Conservation (phyloP, 495 filamentous ascomycete genomes). For the Staphylotrichum longicolle region DNA sequence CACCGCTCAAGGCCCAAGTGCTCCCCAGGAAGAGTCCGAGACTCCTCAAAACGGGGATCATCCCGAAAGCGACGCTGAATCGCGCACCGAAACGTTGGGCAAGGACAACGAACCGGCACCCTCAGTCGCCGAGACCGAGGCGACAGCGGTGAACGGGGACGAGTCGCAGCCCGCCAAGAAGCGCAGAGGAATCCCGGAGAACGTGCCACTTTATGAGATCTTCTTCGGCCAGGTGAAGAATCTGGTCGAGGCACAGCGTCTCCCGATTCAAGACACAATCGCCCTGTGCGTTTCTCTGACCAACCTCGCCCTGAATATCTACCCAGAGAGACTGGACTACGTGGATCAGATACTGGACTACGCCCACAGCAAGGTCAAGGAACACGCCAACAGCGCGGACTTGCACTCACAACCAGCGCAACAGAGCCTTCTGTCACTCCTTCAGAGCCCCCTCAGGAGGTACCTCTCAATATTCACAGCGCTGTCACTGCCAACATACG, state of each 20-base stretch:
- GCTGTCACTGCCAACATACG: constrained; percentile 82
- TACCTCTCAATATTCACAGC: constrained; percentile 94
- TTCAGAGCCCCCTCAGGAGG: constrained; percentile 81
- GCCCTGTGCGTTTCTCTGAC: constrained; percentile 86
- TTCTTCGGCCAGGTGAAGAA: constrained; percentile 96
- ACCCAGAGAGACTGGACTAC: constrained; percentile 88
- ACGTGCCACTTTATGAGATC: constrained; percentile 91
- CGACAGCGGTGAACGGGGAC: constrained; percentile 40
- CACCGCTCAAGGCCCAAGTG: constrained; percentile 26
- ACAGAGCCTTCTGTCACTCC: constrained; percentile 80
- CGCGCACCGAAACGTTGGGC: constrained; percentile 23
- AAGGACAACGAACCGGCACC: constrained; percentile 40
- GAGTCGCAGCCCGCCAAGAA: constrained; percentile 49
- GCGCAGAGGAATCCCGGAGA: constrained; percentile 69
- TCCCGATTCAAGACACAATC: constrained; percentile 93
- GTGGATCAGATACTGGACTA: constrained; percentile 92
- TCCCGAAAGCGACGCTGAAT: constrained; percentile 23
- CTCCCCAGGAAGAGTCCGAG: constrained; percentile 17
- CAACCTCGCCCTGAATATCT: constrained; percentile 92
- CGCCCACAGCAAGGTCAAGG: constrained; percentile 80
- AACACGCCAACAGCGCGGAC: constrained; percentile 90
- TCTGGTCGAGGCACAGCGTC: constrained; percentile 81
- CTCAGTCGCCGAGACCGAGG: constrained; percentile 45
- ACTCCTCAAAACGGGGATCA: constrained; percentile 22
- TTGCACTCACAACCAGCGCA: constrained; percentile 85